Base-by-base conservation (phyloP, 805 yeast genomes). In the Metschnikowia santaceciliae region DNA sequence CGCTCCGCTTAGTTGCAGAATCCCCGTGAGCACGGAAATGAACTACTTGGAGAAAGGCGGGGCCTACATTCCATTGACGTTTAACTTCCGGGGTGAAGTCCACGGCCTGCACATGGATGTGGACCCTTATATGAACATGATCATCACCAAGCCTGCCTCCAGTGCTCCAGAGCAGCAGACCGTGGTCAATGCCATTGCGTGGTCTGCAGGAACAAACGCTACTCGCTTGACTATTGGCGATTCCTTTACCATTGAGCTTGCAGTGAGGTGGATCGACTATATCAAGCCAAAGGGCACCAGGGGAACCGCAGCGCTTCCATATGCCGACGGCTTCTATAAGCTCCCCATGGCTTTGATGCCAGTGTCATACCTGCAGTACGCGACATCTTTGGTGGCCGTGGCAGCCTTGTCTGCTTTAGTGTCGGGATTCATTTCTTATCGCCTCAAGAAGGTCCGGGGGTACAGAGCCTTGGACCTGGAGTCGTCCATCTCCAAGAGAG, bases 171-270 rank as follows among this genome's bases (percentile, higher is more conserved):
- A 69, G 13, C 67, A 63, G 49, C 68, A 72, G 50, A 61, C 80
- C 4, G 67, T 84, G 10, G 68, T 85, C 19, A 75, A 83, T 41
- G 81, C 83, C 2, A 65, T 78, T 34, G 85, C 82, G 2, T 84
- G 79, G 70, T 75, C 86, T 10, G 71, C 86, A 5, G 80, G 86
- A n/a, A 73, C 81, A 6, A 80, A 82, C 58, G 77, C 83, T 3
- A 76, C 84, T 1, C 74, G 86, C 53, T 75, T 78, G 36, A 82
- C 83, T 17, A 86, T 86, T 62, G 91, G 90, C 17, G 87, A 83
- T 58, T 65, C 69, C 26, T 68, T 86, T 49, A 76, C 85, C 8
- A 62, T 86, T 32, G 75, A 72, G 46, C 74, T 86, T 54, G 80
- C 84, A 26, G 77, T 80, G 17, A 72, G 80, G 50, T 86, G 92